A percentile compares a stretch with the other conserved stretches of the same genome.
Conservation (phyloP, 176 grass and related monocot genomes). For the Aegilops bicornis region DNA sequence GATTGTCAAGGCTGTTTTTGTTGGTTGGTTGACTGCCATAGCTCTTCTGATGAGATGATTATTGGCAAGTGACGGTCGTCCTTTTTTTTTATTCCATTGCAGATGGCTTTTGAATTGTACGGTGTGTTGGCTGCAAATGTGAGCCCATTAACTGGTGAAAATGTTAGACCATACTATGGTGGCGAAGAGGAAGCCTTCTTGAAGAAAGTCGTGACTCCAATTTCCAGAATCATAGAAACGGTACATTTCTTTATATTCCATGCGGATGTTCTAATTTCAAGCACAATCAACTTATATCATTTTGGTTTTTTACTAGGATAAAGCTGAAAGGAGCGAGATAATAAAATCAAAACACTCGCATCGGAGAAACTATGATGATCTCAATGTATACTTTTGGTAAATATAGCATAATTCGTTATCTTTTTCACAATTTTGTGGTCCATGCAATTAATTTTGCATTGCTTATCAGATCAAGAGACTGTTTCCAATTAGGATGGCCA, state of each 20-base stretch:
- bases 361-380: slow-evolving; percentile 94
- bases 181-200: slow-evolving; percentile 84
- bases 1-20: background rate
- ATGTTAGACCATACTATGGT: slow-evolving; percentile 89
- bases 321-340: slow-evolving; percentile 51
- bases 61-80: background rate
- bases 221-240: slow-evolving; percentile 69
- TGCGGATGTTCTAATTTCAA: slow-evolving; percentile 7
- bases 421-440: background rate
- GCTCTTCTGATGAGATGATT: background rate
- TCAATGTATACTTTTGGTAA: slow-evolving; percentile 97
- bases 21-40: background rate
- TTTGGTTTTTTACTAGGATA: slow-evolving; percentile 53
- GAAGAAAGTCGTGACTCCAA: slow-evolving; percentile 88
- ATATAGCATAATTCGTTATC: background rate
- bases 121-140: slow-evolving; percentile 90
- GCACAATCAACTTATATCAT: slow-evolving; percentile 14
- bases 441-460: slow-evolving; percentile 26
- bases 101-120: slow-evolving; percentile 98
- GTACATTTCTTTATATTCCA: slow-evolving; percentile 37
- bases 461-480: slow-evolving; percentile 66
- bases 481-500: slow-evolving; percentile 90
- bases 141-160: slow-evolving; percentile 78
- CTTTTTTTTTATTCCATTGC: slow-evolving; percentile 6
- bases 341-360: slow-evolving; percentile 85